Base-by-base conservation (phyloP, 352 stramenopile species). In the Globisporangium abappressorium region DNA sequence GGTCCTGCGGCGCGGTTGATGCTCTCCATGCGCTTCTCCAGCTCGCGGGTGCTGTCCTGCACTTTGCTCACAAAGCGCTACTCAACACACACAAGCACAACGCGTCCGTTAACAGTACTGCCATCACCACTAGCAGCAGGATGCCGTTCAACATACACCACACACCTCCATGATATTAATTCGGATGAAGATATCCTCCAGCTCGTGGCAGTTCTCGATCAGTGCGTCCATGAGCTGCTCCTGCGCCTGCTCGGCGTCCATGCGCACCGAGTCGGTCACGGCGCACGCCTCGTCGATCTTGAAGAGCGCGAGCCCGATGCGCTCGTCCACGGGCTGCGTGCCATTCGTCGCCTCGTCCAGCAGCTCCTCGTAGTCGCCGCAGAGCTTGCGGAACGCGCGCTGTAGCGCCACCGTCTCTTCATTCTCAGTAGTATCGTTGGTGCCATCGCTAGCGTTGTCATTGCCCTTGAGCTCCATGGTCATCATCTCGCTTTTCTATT, bases 271-370 rank as follows among this genome's bases (percentile, higher is more conserved):
- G 51, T 90, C 84, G 12, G 82, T 65, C 20, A 76, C 78, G 3
- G 76, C 79, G 24, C 72, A 87, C 3, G 82, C 82, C 68, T 94
- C 84, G 66, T 94, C 86, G 61, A 93, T 90, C 74, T 93, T 94
- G 69, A 93, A 94, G 14, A 93, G 75, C 46, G 84, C 84, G 33
- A 94, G 71, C 0, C 85, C 86, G n/a, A 92, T 78, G 49, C 82
- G 82, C 71, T 94, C 86, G 62, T 93, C 81, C 43, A 81, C 74
- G 0, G 77, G 76, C 58, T 89, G 80, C 24, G 83, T 85, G 18
- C 74, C 33, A 64, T 91, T 81, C 28, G 74, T 68, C 0, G 77
- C 70, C 54, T 93, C 86, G 57, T 94, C 86, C 57, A 87, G 67
- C 5, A 90, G 62, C 61, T 94, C 86, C 43, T 90, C 84, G 70